phyloP scores from a whole-genome alignment of 495 filamentous ascomycete genomes.

The Beverwykella pulmonaria region DNA sequence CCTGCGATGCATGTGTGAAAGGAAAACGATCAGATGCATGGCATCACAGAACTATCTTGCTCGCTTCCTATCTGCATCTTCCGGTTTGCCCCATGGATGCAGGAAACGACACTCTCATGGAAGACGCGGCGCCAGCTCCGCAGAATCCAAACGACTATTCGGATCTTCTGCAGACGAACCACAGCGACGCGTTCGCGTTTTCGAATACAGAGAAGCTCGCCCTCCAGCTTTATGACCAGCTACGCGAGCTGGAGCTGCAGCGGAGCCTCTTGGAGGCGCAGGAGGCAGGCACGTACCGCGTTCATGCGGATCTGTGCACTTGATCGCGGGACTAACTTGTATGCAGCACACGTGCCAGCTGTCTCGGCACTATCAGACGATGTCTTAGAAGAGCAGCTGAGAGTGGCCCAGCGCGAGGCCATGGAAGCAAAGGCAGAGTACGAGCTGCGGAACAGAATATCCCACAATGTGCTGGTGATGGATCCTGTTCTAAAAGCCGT shows the following conservation, averaged over 20 bases:
- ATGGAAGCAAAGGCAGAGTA: conserved; percentile 70
- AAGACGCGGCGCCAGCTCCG: neutral
- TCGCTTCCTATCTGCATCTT: neutral
- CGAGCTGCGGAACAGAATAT: conserved; percentile 65
- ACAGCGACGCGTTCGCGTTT: conserved; percentile 55
- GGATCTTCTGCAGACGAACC: conserved; percentile 25
- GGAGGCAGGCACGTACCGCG: conserved; percentile 10
- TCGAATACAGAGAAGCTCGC: conserved; percentile 64
- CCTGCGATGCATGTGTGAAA: neutral
- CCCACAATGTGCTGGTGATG: conserved; percentile 65
- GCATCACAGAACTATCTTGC: neutral
- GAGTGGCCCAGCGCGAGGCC: conserved; percentile 62
- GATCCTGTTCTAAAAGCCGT: conserved; percentile 77
- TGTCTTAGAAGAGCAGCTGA: conserved; percentile 52
- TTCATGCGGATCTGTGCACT: conserved; percentile 1
- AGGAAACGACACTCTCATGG: conserved; percentile 17
- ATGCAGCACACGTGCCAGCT: conserved; percentile 25
- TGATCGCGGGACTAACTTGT: conserved; percentile 6
- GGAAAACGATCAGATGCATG: conserved; percentile 14
- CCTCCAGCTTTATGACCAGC: conserved; percentile 67
- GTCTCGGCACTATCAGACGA: conserved; percentile 36
- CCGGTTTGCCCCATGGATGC: conserved; percentile 3
- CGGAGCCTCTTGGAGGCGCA: conserved; percentile 66
- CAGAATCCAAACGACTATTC: conserved; percentile 11
- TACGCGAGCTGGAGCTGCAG: conserved; percentile 71